Percentiles rank a stretch among this genome's conserved stretches.
Conservation (phyloP, 1,139 yeast species). For the Yamadazyma blattariae region DNA sequence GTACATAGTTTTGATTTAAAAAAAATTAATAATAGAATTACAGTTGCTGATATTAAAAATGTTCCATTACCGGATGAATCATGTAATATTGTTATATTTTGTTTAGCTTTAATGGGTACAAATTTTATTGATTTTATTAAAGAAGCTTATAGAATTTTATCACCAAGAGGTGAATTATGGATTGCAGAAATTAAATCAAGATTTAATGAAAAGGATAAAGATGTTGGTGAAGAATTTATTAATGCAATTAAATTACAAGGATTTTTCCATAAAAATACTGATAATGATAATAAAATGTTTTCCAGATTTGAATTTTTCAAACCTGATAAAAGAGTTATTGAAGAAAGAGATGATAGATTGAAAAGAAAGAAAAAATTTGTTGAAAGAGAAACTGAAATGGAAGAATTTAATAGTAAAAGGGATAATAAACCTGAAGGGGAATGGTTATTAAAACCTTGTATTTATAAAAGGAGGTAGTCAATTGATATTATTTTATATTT, state of each 20-base stretch:
- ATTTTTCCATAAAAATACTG: constrained; percentile 84
- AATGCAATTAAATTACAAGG: constrained; percentile 75
- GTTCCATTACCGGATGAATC: constrained; percentile 82
- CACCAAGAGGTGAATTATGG: constrained; percentile 95
- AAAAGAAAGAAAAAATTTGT: constrained; percentile 68
- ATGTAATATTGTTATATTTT: constrained; percentile 82
- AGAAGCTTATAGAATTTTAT: constrained; percentile 84
- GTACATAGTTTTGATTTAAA: constrained; percentile 91
- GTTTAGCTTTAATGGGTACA: constrained; percentile 96
- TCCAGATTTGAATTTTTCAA: constrained; percentile 91
- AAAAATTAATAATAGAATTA: constrained; percentile 80
- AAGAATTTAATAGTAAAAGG: constrained; percentile 55
- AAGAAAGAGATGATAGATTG: constrained; percentile 62
- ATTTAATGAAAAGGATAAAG: constrained; percentile 54
- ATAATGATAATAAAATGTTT: constrained; percentile 88
- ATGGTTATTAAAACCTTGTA: constrained; percentile 93
- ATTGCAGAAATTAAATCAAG: constrained; percentile 96
- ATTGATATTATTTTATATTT: not conserved
- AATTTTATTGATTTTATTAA: constrained; percentile 86
- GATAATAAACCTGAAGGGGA: constrained; percentile 68
- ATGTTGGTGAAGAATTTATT: constrained; percentile 70
- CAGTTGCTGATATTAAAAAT: constrained; percentile 91
- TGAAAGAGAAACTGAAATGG: constrained; percentile 64
- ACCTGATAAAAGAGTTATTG: constrained; percentile 69
- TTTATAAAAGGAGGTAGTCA: constrained; percentile 77